Evolutionary conservation across 257 asterid genomes (phyloP), one percentile per base, ranked within the genome.

Genomic region (Henckelia pumila): DNA sequence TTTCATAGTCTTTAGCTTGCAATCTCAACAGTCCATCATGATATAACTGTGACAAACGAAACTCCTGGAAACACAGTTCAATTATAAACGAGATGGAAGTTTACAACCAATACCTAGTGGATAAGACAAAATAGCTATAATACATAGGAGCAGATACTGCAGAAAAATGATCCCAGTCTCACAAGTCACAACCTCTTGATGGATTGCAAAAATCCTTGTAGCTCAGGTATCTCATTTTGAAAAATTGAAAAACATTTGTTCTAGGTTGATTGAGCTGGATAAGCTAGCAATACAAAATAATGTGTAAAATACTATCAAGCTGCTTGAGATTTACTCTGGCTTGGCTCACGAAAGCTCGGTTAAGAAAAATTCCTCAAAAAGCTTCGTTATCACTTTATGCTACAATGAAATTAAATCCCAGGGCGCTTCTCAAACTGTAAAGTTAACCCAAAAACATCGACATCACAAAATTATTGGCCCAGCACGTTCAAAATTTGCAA

Each of bases 11-110:
- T 81, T 85, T 88, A 61, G 95, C 86, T 80, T 88, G 96, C 74
- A 93, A 80, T 62, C 82, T 86, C 83, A 80, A 50, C 59, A 93
- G 96, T 21, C 99, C 99, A 71, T 93, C 96, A 32, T 86, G 97
- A 84, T 93, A 93, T 62, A 84, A 76, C 78, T 93, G 96, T 58
- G 99, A 86, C 37, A 93, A 82, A 78, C 85, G 95, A 76, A 85
- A 88, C 74, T 93, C 99, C 99, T 93, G 85, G 60, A 73, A 72
- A 37, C 63, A 16, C 52, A 28, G 60, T 65, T 71, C 59, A 55
- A 56, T 37, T n/a, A 68, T 32, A 37, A n/a, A 37, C 21, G 24
- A 73, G 30, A 25, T 22, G 40, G 67, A 22, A 55, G 25, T 44
- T 50, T 26, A 20, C 63, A 3, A 4, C 25, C 35, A 24, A 44